A percentile compares a stretch with the other conserved stretches of the same genome.
Evolutionary conservation across 129 eudicot species (phyloP).

Genomic region (Ambrosia artemisiifolia): DNA sequence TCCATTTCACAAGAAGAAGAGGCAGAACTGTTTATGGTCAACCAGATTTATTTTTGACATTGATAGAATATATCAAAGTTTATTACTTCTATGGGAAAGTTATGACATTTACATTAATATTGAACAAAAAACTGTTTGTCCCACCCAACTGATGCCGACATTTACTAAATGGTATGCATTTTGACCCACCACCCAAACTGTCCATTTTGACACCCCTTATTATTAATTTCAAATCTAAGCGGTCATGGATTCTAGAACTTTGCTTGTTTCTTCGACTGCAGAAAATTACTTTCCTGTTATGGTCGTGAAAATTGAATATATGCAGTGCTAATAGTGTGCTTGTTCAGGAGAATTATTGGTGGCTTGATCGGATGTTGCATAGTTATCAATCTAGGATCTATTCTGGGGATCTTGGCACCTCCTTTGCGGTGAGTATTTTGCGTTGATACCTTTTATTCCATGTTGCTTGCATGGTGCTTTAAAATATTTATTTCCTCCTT

Average conservation of each 20-base stretch:
- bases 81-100: constrained; percentile 2
- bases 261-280: constrained; percentile 1
- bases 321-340: constrained; percentile 15
- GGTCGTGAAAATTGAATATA: constrained; percentile 2
- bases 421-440: constrained; percentile 54
- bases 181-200: not conserved
- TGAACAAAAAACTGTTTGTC: not conserved
- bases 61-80: not conserved
- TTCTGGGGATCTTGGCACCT: constrained; percentile 76
- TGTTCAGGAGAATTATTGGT: constrained; percentile 80
- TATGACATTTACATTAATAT: not conserved
- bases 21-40: constrained; percentile 2
- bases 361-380: constrained; percentile 78
- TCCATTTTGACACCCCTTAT: not conserved
- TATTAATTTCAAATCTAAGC: constrained; percentile 6
- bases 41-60: not conserved
- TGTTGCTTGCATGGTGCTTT: constrained; percentile 2
- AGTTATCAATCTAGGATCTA: constrained; percentile 88
- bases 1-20: constrained; percentile 5
- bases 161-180: not conserved
- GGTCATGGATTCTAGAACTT: constrained; percentile 11
- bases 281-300: constrained; percentile 2
- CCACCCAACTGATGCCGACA: not conserved
- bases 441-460: not conserved
- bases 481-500: not conserved